Conservation (phyloP, 306 rosid genomes). For the Cotoneaster glaucophyllus region DNA sequence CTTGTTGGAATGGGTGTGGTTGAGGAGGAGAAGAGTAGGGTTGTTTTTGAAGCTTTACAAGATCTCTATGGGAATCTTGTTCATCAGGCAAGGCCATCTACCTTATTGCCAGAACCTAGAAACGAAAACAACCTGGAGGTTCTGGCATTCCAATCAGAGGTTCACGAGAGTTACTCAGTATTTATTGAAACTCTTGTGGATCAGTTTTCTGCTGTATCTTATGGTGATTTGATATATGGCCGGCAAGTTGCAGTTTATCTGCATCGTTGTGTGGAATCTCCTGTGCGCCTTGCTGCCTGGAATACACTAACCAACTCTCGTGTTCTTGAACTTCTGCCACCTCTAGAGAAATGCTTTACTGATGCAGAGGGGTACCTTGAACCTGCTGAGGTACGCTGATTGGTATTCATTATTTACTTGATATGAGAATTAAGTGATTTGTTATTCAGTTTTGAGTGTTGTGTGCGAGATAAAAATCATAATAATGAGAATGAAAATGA, state of each 20-base stretch:
- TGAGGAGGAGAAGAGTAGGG: slow-evolving; percentile 66
- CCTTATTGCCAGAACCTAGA: slow-evolving; percentile 14
- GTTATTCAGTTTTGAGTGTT: neutral
- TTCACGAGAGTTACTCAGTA: slow-evolving; percentile 65
- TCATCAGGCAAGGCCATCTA: slow-evolving; percentile 38
- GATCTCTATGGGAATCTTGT: slow-evolving; percentile 73
- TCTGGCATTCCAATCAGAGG: slow-evolving; percentile 65
- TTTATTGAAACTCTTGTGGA: slow-evolving; percentile 81
- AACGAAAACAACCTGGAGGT: slow-evolving; percentile 39
- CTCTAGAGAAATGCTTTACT: slow-evolving; percentile 61
- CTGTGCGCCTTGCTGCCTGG: slow-evolving; percentile 77
- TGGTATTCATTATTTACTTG: neutral
- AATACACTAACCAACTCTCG: slow-evolving; percentile 59
- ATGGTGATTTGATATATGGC: slow-evolving; percentile 72
- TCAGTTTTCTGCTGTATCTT: slow-evolving; percentile 81
- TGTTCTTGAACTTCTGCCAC: slow-evolving; percentile 91
- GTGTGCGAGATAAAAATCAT: neutral
- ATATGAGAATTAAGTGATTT: too few species aligned
- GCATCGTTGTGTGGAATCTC: slow-evolving; percentile 66
- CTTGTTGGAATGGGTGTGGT: slow-evolving; percentile 76
- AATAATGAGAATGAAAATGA: neutral
- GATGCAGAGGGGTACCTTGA: slow-evolving; percentile 73
- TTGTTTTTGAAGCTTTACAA: slow-evolving; percentile 72
- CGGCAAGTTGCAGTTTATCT: slow-evolving; percentile 89
- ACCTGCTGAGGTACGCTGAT: slow-evolving; percentile 68